Conservation (phyloP, 345 rosid species). For the Eucalyptus erythrocorys region DNA sequence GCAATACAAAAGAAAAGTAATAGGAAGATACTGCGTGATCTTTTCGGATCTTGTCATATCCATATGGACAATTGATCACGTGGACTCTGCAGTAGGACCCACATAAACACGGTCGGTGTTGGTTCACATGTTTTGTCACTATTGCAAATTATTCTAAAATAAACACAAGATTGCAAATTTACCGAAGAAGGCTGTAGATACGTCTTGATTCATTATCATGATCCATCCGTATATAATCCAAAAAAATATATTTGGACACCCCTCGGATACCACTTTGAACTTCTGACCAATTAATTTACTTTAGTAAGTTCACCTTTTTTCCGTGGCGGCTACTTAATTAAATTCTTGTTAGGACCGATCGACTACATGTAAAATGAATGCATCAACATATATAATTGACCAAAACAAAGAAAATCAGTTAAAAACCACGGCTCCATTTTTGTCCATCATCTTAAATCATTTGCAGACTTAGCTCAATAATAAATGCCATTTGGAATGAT, state of each 20-base stretch:
- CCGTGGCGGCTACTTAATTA: not conserved
- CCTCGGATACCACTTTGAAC: not conserved
- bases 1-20: not conserved
- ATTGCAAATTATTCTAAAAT: not conserved
- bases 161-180: not conserved
- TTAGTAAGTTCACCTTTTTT: not conserved
- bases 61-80: too few species aligned
- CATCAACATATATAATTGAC: not conserved
- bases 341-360: not conserved
- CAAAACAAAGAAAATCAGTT: not conserved
- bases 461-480: too few species aligned
- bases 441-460: not conserved
- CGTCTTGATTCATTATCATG: not conserved
- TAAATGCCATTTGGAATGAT: too few species aligned
- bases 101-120: too few species aligned
- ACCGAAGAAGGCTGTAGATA: not conserved
- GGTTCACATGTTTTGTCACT: not conserved
- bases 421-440: not conserved
- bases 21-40: not conserved
- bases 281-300: not conserved
- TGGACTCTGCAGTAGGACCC: too few species aligned
- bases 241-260: not conserved
- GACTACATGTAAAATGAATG: not conserved
- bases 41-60: too few species aligned
- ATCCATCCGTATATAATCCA: not conserved